A percentile compares a stretch with the other conserved stretches of the same genome.
Evolutionary conservation across 768 basidiomycete species (phyloP).

Genomic region (Kwoniella shandongensis): DNA sequence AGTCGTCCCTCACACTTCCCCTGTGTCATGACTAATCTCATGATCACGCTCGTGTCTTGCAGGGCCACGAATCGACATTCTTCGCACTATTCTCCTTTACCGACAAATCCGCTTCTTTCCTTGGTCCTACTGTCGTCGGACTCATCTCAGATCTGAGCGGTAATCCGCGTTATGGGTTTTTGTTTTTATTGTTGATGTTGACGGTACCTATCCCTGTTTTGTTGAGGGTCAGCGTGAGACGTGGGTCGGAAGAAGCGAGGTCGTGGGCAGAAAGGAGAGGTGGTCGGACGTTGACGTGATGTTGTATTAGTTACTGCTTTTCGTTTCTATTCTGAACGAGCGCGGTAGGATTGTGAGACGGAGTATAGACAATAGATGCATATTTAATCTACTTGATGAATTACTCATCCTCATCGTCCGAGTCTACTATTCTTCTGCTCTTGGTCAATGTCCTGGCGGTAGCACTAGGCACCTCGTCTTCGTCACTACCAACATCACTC

Average conservation of each 20-base stretch:
- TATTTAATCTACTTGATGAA: too few relatives aligned
- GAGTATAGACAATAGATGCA: too few relatives aligned
- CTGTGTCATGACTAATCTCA: neutral
- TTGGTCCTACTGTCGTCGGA: slow-evolving; percentile 86
- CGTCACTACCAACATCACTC: neutral
- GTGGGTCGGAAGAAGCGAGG: slow-evolving; percentile 62
- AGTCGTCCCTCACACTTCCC: slow-evolving; percentile 6
- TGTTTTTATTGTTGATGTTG: slow-evolving; percentile 80
- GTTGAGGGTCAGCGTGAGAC: slow-evolving; percentile 65
- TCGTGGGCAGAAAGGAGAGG: slow-evolving; percentile 30
- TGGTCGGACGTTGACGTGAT: too few relatives aligned
- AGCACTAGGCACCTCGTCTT: neutral
- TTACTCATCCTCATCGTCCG: slow-evolving; percentile 7
- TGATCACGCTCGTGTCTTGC: neutral
- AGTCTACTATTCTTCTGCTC: slow-evolving; percentile 6
- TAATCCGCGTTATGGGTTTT: slow-evolving; percentile 87
- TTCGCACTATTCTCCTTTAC: slow-evolving; percentile 83
- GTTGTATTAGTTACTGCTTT: too few relatives aligned
- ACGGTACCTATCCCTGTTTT: slow-evolving; percentile 78
- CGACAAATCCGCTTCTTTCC: slow-evolving; percentile 79
- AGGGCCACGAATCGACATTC: slow-evolving; percentile 85
- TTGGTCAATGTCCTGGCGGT: neutral
- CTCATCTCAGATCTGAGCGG: slow-evolving; percentile 83
- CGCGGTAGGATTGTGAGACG: too few relatives aligned
- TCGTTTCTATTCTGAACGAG: too few relatives aligned